phyloP scores from a whole-genome alignment of 2,329 filamentous ascomycete species.

The Colletotrichum noveboracense region DNA sequence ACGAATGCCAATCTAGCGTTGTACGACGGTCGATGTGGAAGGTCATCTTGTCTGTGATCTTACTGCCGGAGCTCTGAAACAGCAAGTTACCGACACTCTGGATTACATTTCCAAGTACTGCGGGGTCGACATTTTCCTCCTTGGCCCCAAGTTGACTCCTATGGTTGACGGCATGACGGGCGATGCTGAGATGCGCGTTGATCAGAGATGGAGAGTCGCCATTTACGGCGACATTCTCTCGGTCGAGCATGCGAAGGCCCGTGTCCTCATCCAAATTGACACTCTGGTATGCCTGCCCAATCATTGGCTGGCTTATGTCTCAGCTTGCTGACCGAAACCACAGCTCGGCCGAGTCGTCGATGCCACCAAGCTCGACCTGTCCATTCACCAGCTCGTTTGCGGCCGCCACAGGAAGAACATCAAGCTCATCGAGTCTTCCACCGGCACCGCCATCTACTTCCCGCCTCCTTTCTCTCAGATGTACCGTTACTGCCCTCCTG shows the following conservation, averaged over 20 bases:
- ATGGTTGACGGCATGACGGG: slow-evolving; percentile 78
- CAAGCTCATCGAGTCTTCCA: slow-evolving; percentile 94
- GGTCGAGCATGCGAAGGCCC: slow-evolving; percentile 94
- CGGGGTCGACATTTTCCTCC: slow-evolving; percentile 94
- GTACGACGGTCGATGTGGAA: slow-evolving; percentile 92
- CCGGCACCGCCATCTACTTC: slow-evolving; percentile 97
- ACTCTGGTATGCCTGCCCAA: slow-evolving; percentile 67
- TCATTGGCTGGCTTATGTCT: not conserved
- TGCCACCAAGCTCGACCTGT: slow-evolving; percentile 80
- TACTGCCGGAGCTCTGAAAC: slow-evolving; percentile 66
- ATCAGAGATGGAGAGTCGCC: slow-evolving; percentile 88
- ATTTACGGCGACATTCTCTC: slow-evolving; percentile 97
- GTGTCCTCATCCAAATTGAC: slow-evolving; percentile 96
- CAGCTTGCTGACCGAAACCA: slow-evolving; percentile 12
- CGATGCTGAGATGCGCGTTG: slow-evolving; percentile 81
- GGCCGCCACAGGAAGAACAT: slow-evolving; percentile 96
- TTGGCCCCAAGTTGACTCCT: slow-evolving; percentile 86
- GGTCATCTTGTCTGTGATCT: slow-evolving; percentile 86
- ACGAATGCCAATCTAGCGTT: slow-evolving; percentile 68
- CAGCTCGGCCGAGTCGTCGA: slow-evolving; percentile 79
- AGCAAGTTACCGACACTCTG: slow-evolving; percentile 80
- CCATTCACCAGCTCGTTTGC: slow-evolving; percentile 89
- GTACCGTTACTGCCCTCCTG: slow-evolving; percentile 86
- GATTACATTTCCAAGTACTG: slow-evolving; percentile 88
- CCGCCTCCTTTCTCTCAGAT: slow-evolving; percentile 91